Evolutionary conservation across 805 yeast genomes (phyloP).

Genomic region (Barnettozyma populi): DNA sequence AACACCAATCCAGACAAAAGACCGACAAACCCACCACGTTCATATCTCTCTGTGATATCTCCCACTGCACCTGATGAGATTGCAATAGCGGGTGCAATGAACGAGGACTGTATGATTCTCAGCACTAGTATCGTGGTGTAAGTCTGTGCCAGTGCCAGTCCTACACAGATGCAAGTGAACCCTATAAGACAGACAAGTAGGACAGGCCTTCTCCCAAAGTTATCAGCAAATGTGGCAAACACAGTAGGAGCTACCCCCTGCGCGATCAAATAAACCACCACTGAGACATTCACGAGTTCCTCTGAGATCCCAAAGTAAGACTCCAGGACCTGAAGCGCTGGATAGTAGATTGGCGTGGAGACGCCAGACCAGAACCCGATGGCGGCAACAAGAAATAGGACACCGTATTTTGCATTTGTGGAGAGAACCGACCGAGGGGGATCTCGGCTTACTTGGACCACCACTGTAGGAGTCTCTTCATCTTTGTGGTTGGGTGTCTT

Average conservation of each 20-base stretch:
- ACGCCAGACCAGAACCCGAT: conserved; percentile 53
- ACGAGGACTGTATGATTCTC: conserved; percentile 72
- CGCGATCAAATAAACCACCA: conserved; percentile 67
- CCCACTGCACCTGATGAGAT: conserved; percentile 67
- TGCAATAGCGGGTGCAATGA: conserved; percentile 71
- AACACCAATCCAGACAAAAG: conserved; percentile 57
- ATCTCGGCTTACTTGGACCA: not conserved
- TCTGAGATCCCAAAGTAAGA: conserved; percentile 48
- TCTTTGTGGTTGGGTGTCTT: not conserved
- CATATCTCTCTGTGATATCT: conserved; percentile 58
- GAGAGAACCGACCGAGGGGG: conserved; percentile 38
- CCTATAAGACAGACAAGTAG: conserved; percentile 47
- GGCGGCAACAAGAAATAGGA: conserved; percentile 41
- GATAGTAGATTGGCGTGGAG: conserved; percentile 75
- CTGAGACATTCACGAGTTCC: conserved; percentile 59
- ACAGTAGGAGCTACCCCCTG: conserved; percentile 77
- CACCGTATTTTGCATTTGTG: conserved; percentile 32
- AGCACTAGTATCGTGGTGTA: conserved; percentile 61
- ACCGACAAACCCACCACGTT: conserved; percentile 71
- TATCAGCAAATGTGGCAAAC: conserved; percentile 64
- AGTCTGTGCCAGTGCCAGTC: conserved; percentile 51
- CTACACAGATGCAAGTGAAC: conserved; percentile 59
- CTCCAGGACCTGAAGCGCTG: conserved; percentile 60
- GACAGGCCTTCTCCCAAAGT: conserved; percentile 66
- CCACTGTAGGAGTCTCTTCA: not conserved